Evolutionary conservation across 805 yeast genomes (phyloP).

Genomic region (Candida tallmaniae): DNA sequence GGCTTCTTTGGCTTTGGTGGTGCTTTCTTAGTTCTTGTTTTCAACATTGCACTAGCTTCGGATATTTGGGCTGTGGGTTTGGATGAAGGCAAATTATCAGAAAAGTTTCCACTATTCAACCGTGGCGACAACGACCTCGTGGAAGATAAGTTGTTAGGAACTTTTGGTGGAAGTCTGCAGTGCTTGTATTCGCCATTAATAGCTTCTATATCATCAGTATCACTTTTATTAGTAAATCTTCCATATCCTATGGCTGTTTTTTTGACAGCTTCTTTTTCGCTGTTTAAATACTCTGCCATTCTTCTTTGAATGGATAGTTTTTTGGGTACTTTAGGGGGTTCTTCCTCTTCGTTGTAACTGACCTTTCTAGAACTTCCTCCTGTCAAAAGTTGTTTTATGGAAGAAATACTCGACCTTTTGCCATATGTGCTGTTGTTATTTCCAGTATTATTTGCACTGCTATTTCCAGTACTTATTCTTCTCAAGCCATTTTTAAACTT

Average conservation of each 20-base stretch:
- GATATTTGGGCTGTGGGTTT: neutral
- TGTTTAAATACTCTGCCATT: conserved; percentile 45
- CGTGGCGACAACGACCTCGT: conserved; percentile 5
- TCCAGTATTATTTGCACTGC: conserved; percentile 16
- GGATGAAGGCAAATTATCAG: conserved; percentile 1
- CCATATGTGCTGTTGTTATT: conserved; percentile 12
- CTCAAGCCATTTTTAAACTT: conserved; percentile 29
- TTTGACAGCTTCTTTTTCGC: conserved; percentile 40
- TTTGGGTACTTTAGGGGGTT: conserved; percentile 11
- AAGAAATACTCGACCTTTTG: conserved; percentile 26
- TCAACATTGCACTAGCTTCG: neutral
- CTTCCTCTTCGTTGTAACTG: conserved; percentile 6
- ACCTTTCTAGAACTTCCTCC: conserved; percentile 18
- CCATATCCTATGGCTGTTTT: conserved; percentile 84
- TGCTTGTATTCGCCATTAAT: conserved; percentile 17
- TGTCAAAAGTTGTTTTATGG: conserved; percentile 26
- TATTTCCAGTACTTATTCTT: conserved; percentile 37
- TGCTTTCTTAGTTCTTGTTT: conserved; percentile 4
- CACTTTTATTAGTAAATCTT: conserved; percentile 50
- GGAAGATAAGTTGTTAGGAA: conserved; percentile 29
- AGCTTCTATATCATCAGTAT: conserved; percentile 30
- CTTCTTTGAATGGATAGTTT: conserved; percentile 48
- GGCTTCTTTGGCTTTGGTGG: conserved; percentile 72
- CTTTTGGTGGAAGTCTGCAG: conserved; percentile 28
- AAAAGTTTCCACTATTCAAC: no score